These are phyloP conservation scores for Golubevia sp. DNA, from an alignment of 1,284 basidiomycete genomes.

Conservation along the genomic window DNA sequence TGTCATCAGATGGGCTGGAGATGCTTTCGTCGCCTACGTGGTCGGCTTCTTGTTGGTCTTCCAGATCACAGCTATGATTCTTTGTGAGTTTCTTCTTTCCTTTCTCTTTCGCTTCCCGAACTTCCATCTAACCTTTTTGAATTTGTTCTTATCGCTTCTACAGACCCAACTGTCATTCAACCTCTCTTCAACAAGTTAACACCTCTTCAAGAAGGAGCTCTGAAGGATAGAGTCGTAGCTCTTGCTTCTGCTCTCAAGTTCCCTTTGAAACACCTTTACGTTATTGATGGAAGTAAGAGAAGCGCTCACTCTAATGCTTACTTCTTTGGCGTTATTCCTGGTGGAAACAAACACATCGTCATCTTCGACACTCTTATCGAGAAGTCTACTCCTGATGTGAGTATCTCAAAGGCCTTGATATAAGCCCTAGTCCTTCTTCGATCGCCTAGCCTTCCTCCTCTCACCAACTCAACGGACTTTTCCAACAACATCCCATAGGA, in stretches of 20 bases:
- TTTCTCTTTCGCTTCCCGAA: too few species aligned
- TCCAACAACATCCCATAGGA: conserved; percentile 12
- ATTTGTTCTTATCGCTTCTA: not conserved
- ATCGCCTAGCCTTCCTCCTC: conserved; percentile 40
- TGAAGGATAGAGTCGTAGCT: conserved; percentile 47
- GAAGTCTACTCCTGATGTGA: conserved; percentile 79
- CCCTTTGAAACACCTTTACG: conserved; percentile 91
- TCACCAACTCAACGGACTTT: not conserved
- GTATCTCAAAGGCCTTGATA: conserved; percentile 62
- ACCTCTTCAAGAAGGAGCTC: conserved; percentile 67
- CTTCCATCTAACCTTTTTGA: not conserved
- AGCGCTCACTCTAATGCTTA: conserved; percentile 88
- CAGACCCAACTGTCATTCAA: conserved; percentile 75
- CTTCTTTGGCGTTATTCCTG: conserved; percentile 59
- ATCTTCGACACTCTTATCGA: conserved; percentile 96
- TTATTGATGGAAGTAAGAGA: conserved; percentile 95
- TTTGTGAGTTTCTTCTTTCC: conserved; percentile 9
- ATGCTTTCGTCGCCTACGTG: conserved; percentile 51
- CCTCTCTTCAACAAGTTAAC: conserved; percentile 97
- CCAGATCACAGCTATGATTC: conserved; percentile 69
- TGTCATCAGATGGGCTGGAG: conserved; percentile 88
- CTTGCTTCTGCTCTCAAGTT: conserved; percentile 71
- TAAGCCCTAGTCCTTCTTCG: conserved; percentile 15
- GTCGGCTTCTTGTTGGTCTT: conserved; percentile 65
- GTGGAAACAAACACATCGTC: conserved; percentile 68